Percentiles rank a stretch among this genome's conserved stretches.
phyloP scores from a whole-genome alignment of 768 basidiomycete species.

The Crepidotus variabilis region DNA sequence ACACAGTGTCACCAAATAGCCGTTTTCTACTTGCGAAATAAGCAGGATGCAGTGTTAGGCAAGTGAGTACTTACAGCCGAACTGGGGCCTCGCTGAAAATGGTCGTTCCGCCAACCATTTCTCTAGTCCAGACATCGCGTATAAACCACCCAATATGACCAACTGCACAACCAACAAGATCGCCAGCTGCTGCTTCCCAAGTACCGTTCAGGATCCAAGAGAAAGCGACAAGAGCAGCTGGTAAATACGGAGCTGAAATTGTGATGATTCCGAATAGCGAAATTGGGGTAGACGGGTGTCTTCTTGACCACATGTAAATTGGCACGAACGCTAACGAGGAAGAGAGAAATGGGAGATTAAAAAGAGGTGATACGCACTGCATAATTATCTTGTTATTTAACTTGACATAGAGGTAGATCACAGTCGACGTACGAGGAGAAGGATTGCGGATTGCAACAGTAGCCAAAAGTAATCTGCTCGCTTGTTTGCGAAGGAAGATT shows the following conservation, averaged over 20 bases:
- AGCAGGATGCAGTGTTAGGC: background rate
- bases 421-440: conserved; percentile 71
- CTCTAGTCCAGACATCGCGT: conserved; percentile 83
- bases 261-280: conserved; percentile 94
- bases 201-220: conserved; percentile 81
- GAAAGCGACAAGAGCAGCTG: conserved; percentile 85
- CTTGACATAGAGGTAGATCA: background rate
- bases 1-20: conserved; percentile 43
- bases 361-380: conserved; percentile 78
- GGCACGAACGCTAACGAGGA: conserved; percentile 92
- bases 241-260: conserved; percentile 94
- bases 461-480: conserved; percentile 97
- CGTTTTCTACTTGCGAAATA: conserved; percentile 44
- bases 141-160: conserved; percentile 86
- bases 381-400: conserved; percentile 4
- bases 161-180: conserved; percentile 81
- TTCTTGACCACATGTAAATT: conserved; percentile 95
- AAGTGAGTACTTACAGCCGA: conserved; percentile 50
- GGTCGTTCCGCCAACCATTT: conserved; percentile 76
- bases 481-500: conserved; percentile 89
- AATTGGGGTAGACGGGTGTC: conserved; percentile 93
- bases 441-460: conserved; percentile 73
- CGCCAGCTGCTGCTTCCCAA: conserved; percentile 79
- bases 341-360: conserved; percentile 92
- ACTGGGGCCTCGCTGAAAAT: conserved; percentile 71